These are phyloP conservation scores for Fusarium fracticaudum DNA, from an alignment of 2,329 filamentous ascomycete species.

Conservation along the genomic window DNA sequence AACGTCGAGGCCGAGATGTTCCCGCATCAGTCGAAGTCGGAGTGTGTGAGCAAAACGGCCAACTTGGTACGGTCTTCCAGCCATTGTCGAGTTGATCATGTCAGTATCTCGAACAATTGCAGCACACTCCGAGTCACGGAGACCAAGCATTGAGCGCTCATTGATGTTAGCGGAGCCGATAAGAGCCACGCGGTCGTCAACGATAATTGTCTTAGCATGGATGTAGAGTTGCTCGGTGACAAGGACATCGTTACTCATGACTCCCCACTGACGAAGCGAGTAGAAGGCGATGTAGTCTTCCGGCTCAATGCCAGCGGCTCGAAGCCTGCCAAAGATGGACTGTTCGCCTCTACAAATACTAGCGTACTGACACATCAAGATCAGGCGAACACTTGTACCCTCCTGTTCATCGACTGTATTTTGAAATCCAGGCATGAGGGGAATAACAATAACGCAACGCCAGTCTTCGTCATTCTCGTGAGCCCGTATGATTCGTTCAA, in stretches of 20 bases:
- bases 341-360: slow-evolving; percentile 93
- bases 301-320: slow-evolving; percentile 83
- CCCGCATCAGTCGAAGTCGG: slow-evolving; percentile 92
- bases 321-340: slow-evolving; percentile 89
- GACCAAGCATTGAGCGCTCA: slow-evolving; percentile 93
- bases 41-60: slow-evolving; percentile 93
- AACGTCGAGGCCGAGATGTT: slow-evolving; percentile 95
- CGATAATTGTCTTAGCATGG: slow-evolving; percentile 95
- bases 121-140: slow-evolving; percentile 90
- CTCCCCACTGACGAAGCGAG: slow-evolving; percentile 90
- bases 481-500: slow-evolving; percentile 89
- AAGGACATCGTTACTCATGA: slow-evolving; percentile 83
- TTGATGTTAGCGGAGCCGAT: slow-evolving; percentile 99
- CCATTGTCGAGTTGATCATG: slow-evolving; percentile 93
- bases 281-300: slow-evolving; percentile 97
- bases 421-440: slow-evolving; percentile 97
- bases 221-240: slow-evolving; percentile 98
- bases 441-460: slow-evolving; percentile 90
- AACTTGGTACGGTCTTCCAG: slow-evolving; percentile 85
- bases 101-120: slow-evolving; percentile 92
- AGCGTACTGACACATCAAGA: slow-evolving; percentile 96
- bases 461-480: slow-evolving; percentile 86
- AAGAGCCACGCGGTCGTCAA: slow-evolving; percentile 90
- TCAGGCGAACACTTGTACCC: slow-evolving; percentile 91
- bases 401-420: slow-evolving; percentile 95